Base-by-base conservation (phyloP, 2,329 filamentous ascomycete species). In the Ophiostoma triangulosporum region DNA sequence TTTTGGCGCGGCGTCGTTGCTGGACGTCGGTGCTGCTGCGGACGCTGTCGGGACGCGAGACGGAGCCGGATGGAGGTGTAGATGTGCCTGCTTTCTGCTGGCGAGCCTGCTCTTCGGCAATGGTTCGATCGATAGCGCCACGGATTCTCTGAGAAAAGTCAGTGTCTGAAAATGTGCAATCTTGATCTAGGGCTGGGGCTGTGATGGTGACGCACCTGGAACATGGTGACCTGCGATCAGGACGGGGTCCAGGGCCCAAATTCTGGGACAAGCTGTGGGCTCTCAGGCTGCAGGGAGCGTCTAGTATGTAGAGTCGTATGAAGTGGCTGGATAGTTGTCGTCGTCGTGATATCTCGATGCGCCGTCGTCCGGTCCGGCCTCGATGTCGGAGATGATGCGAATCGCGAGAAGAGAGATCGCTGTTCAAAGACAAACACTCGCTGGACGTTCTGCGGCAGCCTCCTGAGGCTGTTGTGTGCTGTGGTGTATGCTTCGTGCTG, bases 41-140 rank as follows among this genome's bases (percentile, higher is more conserved):
- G 46, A 62, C 62, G 59, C 66, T 69, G 29, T 65, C 64, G 24
- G 62, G 64, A 48, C 66, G 64, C 20, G 69, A 73, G 48, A 69
- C 67, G 49, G 72, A 77, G 57, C 63, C 69, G 7, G 73, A 70
- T 52, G 71, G 66, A 58, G 73, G 66, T 57, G 72, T 57, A 56
- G 70, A 66, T 63, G 66, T 62, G 61, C 40, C 24, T 27, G 69
- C 51, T 73, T 48, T 71, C 63, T 78, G 78, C 65, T 89, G 85
- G 55, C 87, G 84, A 55, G 88, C 86, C 69, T 95, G 88, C 70
- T 96, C 90, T 70, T 95, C 88, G 63, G 88, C 86, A 63, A 96
- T 93, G 63, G 84, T 84, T 62, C 83, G 82, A 66, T 95, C 87
- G 66, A 95, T 88, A 56, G 85, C 86, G 63, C 84, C 86, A 71